Conservation (phyloP, 1,139 yeast species). For the Nakaseomyces kungkrabaensis region DNA sequence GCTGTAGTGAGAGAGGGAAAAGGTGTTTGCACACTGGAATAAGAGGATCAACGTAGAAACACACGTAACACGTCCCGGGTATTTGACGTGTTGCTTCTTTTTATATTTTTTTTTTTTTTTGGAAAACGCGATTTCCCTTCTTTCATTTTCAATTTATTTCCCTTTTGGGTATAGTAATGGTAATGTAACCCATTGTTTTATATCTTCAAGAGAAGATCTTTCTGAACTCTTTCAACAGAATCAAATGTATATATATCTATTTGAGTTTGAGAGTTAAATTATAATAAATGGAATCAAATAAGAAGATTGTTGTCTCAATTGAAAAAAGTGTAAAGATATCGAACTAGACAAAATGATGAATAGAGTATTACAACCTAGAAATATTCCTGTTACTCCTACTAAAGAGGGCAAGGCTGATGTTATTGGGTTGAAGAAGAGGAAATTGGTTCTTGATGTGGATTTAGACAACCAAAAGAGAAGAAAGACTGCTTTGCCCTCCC, state of each 20-base stretch:
- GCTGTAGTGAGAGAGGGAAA: no score
- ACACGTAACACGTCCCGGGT: no score
- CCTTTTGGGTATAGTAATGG: conserved; percentile 1
- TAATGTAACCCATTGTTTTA: background rate
- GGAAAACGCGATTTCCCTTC: background rate
- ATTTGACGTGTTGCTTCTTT: no score
- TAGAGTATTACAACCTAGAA: conserved; percentile 1
- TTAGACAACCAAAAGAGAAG: background rate
- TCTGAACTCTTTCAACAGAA: no score
- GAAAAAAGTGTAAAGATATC: background rate
- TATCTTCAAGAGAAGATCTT: no score
- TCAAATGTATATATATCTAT: background rate
- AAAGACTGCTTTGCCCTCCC: background rate
- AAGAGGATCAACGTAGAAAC: no score
- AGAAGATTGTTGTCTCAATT: background rate
- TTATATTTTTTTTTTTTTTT: no score
- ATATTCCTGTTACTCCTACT: conserved; percentile 1
- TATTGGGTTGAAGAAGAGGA: conserved; percentile 3
- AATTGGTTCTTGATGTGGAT: background rate
- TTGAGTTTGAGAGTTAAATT: no score
- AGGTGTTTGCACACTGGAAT: no score
- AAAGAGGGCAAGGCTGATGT: background rate
- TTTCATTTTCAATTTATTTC: background rate
- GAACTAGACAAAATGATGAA: background rate
- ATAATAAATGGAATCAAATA: no score